phyloP scores from a whole-genome alignment of 192 early-diverging fungal genomes.

The Phlyctochytrium bullatum region DNA sequence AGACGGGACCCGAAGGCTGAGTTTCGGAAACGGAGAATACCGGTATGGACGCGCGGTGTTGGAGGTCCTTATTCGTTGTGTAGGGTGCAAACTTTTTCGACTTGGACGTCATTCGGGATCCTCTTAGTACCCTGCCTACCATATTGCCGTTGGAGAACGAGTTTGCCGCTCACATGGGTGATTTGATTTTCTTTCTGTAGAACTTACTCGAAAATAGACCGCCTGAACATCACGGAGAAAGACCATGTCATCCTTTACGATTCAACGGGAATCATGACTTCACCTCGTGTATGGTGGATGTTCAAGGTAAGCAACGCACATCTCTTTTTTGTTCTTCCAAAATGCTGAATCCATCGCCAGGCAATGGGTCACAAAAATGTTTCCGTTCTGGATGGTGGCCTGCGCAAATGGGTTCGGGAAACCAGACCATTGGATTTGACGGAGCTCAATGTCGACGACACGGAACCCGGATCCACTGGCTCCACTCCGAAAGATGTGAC shows the following conservation, averaged over 20 bases:
- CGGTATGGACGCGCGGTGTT: too few species aligned
- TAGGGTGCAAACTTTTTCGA: conserved; percentile 15
- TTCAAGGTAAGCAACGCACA: conserved; percentile 59
- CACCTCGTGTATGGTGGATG: conserved; percentile 90
- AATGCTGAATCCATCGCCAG: conserved; percentile 26
- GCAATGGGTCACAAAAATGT: conserved; percentile 88
- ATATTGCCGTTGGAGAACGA: conserved; percentile 6
- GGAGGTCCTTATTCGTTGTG: too few species aligned
- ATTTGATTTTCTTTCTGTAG: neutral
- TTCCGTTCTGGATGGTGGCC: conserved; percentile 85
- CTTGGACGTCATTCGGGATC: conserved; percentile 9
- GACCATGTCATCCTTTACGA: conserved; percentile 95
- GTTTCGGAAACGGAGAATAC: too few species aligned
- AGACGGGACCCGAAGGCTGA: too few species aligned
- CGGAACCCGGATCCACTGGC: too few species aligned
- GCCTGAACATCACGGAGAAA: conserved; percentile 70
- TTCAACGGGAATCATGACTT: conserved; percentile 71
- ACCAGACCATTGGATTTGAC: conserved; percentile 42
- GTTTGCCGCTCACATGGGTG: conserved; percentile 19
- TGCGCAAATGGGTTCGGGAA: conserved; percentile 72
- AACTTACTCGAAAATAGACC: conserved; percentile 33
- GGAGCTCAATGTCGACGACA: conserved; percentile 26
- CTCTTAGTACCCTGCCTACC: conserved; percentile 11
- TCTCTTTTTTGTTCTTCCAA: conserved; percentile 5
- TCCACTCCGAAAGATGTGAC: conserved; percentile 36